phyloP scores from a whole-genome alignment of 176 grass and related monocot species.

The Aegilops sharonensis region DNA sequence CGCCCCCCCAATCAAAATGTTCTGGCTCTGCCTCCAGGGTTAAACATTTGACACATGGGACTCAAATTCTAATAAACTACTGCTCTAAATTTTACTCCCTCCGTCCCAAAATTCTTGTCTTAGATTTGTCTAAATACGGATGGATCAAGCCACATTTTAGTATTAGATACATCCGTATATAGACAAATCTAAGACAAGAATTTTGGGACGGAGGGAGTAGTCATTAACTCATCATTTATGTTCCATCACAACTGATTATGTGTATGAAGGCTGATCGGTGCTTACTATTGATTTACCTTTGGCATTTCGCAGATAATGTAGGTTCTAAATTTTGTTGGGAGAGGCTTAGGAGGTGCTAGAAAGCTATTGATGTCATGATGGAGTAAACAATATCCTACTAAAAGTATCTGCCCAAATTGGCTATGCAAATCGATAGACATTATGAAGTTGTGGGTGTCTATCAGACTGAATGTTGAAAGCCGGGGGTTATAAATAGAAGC shows the following conservation, averaged over 20 bases:
- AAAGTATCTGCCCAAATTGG: constrained; percentile 4
- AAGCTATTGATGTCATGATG: background rate
- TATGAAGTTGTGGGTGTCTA: background rate
- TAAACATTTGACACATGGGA: background rate
- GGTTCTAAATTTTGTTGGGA: constrained; percentile 28
- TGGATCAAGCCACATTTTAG: no score
- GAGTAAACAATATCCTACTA: constrained; percentile 8
- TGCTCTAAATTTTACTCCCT: background rate
- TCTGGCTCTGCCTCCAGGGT: background rate
- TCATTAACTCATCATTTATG: background rate
- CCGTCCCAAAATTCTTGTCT: no score
- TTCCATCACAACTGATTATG: background rate
- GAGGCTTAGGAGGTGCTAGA: constrained; percentile 28
- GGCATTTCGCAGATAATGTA: constrained; percentile 37
- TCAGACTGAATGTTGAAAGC: constrained; percentile 16
- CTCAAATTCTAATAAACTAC: background rate
- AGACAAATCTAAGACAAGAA: no score
- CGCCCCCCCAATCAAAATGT: no score
- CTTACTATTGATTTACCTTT: constrained; percentile 24
- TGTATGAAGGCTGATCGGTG: constrained; percentile 1
- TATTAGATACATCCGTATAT: no score
- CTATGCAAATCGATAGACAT: background rate
- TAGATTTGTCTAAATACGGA: no score
- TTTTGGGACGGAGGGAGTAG: no score
- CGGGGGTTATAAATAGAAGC: constrained; percentile 4